phyloP scores from a whole-genome alignment of 768 basidiomycete species.

The Gelatoporia subvermispora region DNA sequence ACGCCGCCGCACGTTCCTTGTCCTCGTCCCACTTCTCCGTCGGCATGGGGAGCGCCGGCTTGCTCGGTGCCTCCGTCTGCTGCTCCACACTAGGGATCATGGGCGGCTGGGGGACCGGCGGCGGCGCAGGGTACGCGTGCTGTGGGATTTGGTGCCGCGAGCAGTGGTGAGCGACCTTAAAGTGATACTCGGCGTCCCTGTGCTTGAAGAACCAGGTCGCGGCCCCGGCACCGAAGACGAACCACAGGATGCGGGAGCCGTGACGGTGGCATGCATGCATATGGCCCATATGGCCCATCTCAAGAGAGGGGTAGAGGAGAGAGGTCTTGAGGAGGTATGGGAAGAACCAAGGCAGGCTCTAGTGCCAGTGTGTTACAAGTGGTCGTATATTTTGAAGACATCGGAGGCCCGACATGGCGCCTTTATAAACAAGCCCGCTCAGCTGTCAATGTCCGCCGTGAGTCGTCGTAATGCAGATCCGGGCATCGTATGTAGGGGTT shows the following conservation, averaged over 20 bases:
- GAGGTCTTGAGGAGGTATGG: background rate
- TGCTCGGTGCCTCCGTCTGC: background rate
- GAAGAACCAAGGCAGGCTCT: background rate
- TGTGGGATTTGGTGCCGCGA: conserved; percentile 23
- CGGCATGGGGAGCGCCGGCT: background rate
- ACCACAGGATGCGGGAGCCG: conserved; percentile 67
- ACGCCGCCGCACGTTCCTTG: conserved; percentile 30
- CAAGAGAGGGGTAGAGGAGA: conserved; percentile 1
- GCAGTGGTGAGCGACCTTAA: conserved; percentile 20
- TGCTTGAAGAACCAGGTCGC: conserved; percentile 34
- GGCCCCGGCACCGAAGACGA: conserved; percentile 50
- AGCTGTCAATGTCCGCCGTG: no score
- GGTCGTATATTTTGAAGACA: background rate
- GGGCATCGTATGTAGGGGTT: no score
- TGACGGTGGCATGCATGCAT: conserved; percentile 23
- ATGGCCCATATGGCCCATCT: no score
- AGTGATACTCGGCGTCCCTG: conserved; percentile 35
- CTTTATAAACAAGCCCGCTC: no score
- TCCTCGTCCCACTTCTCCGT: conserved; percentile 8
- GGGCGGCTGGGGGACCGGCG: background rate
- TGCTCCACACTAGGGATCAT: background rate
- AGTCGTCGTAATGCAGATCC: no score
- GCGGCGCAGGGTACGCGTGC: conserved; percentile 18
- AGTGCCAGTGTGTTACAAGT: background rate
- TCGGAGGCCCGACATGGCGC: no score